Evolutionary conservation across 1,284 basidiomycete genomes (phyloP).

Genomic region (Sphaerobolus stellatus): DNA sequence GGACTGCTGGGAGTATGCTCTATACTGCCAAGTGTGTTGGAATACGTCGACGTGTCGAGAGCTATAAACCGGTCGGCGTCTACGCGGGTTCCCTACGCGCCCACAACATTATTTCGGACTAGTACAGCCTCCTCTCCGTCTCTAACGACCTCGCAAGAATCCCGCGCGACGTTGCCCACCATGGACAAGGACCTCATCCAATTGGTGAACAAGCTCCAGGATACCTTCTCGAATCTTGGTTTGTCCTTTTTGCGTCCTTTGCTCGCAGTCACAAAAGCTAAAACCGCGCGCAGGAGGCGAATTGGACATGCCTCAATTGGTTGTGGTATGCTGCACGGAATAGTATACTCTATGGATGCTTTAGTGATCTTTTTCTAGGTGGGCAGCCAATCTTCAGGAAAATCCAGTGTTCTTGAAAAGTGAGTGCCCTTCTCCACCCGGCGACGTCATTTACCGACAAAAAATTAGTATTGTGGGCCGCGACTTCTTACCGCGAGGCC

Average conservation of each 20-base stretch:
- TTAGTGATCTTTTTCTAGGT: constrained; percentile 47
- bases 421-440: too few relatives aligned
- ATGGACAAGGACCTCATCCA: constrained; percentile 96
- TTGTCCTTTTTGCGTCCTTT: constrained; percentile 24
- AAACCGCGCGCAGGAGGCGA: constrained; percentile 60
- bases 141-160: background rate
- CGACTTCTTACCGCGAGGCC: constrained; percentile 93
- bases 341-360: background rate
- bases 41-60: constrained; percentile 10
- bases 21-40: background rate
- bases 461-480: constrained; percentile 80
- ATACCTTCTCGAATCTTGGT: constrained; percentile 82
- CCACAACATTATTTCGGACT: constrained; percentile 1
- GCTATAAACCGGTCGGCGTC: background rate
- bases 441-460: constrained; percentile 8
- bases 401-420: constrained; percentile 87
- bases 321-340: constrained; percentile 53
- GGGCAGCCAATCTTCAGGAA: constrained; percentile 82
- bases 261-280: constrained; percentile 1
- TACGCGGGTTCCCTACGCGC: constrained; percentile 4
- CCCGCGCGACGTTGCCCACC: constrained; percentile 25
- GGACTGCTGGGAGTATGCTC: background rate
- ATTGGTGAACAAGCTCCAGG: constrained; percentile 94
- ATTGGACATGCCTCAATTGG: constrained; percentile 83
- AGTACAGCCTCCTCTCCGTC: background rate